These are phyloP conservation scores for Leptographium radiaticola DNA, from an alignment of 2,329 filamentous ascomycete species.

Conservation along the genomic window DNA sequence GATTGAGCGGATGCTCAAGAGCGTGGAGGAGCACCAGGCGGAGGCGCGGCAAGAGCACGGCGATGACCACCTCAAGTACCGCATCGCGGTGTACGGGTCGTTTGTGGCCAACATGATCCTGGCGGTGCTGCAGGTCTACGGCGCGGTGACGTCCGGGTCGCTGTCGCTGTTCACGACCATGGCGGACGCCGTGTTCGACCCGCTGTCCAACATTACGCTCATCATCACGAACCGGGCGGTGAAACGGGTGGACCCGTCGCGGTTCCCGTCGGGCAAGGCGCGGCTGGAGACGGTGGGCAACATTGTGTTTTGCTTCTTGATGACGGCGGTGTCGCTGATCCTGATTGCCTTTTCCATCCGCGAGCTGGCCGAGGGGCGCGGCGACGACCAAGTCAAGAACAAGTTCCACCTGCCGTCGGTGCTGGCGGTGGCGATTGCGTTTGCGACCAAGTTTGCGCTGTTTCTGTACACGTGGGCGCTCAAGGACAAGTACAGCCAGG, in stretches of 20 bases:
- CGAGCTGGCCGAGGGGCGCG: slow-evolving; percentile 45
- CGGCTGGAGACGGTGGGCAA: slow-evolving; percentile 93
- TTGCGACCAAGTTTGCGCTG: slow-evolving; percentile 66
- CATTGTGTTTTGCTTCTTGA: slow-evolving; percentile 91
- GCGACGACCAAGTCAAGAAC: slow-evolving; percentile 36
- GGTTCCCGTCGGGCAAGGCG: slow-evolving; percentile 85
- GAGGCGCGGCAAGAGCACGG: slow-evolving; percentile 68
- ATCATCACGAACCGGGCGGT: slow-evolving; percentile 83
- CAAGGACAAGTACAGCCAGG: slow-evolving; percentile 81
- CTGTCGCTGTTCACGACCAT: slow-evolving; percentile 95
- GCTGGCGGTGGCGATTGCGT: slow-evolving; percentile 73
- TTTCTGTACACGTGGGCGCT: slow-evolving; percentile 91
- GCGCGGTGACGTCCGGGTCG: slow-evolving; percentile 74
- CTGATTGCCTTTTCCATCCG: slow-evolving; percentile 78
- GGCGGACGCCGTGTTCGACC: slow-evolving; percentile 92
- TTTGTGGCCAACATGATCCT: slow-evolving; percentile 74
- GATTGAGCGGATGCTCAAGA: slow-evolving; percentile 82
- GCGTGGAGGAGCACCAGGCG: slow-evolving; percentile 78
- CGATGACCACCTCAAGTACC: slow-evolving; percentile 67
- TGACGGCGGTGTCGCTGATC: slow-evolving; percentile 84
- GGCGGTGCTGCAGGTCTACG: slow-evolving; percentile 74
- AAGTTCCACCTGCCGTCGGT: slow-evolving; percentile 70
- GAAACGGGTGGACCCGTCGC: slow-evolving; percentile 68
- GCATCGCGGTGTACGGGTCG: slow-evolving; percentile 51
- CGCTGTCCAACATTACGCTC: slow-evolving; percentile 74